Percentiles rank a stretch among this genome's conserved stretches.
phyloP scores from a whole-genome alignment of 2,329 filamentous ascomycete genomes.

The Exserohilum turcica region DNA sequence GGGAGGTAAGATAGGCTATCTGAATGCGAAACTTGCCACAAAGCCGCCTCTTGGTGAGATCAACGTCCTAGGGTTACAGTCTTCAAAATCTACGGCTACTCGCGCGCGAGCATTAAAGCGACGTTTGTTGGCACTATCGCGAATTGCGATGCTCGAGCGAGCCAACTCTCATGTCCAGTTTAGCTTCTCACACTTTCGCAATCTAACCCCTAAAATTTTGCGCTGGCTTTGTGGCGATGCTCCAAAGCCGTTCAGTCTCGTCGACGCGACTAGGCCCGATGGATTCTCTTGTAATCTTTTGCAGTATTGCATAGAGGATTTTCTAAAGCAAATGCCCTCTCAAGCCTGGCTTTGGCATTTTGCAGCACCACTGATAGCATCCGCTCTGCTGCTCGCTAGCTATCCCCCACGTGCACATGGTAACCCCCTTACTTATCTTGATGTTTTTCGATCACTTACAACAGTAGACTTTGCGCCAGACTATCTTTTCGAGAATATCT shows the following conservation, averaged over 20 bases:
- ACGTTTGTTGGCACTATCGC: constrained; percentile 1
- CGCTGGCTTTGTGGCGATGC: not conserved
- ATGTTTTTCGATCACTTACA: not conserved
- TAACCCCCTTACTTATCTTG: constrained; percentile 12
- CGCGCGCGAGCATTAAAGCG: constrained; percentile 4
- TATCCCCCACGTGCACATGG: constrained; percentile 30
- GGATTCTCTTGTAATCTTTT: constrained; percentile 23
- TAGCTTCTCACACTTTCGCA: constrained; percentile 13
- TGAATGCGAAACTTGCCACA: too few species aligned
- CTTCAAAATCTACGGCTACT: not conserved
- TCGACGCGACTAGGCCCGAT: constrained; percentile 18
- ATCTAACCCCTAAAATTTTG: not conserved
- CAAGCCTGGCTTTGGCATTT: constrained; percentile 30
- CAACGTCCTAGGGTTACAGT: constrained; percentile 4
- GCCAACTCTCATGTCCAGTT: constrained; percentile 7
- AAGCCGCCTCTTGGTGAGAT: constrained; percentile 3
- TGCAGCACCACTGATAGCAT: constrained; percentile 29
- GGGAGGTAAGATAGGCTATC: too few species aligned
- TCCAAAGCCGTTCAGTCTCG: constrained; percentile 17
- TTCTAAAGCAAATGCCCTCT: constrained; percentile 26
- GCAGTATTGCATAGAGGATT: constrained; percentile 23
- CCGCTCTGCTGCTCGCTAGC: constrained; percentile 27
- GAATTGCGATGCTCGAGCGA: not conserved
- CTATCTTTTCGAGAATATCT: constrained; percentile 13
- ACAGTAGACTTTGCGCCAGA: constrained; percentile 12